Base-by-base conservation (phyloP, 805 yeast species). In the Teunomyces funiuensis region DNA sequence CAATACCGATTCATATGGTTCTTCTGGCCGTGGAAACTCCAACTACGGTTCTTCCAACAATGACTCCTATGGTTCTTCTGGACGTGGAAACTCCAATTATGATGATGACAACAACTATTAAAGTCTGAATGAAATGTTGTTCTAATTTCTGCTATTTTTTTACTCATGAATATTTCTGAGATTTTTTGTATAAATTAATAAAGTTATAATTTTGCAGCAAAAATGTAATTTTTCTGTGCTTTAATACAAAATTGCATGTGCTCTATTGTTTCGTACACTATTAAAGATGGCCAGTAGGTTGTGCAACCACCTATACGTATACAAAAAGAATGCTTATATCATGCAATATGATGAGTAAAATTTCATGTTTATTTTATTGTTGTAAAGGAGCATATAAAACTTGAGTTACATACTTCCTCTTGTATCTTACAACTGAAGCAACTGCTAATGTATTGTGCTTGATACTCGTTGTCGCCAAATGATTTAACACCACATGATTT, bases 381-480 rank as follows among this genome's bases (percentile, higher is more conserved):
- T 81, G 87, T 40, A 86, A 63, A 9, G 97, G 97, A 17, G 96
- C 95, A 63, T 89, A 90, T 45, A 90, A 71, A 23, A 90, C 86
- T 64, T 90, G 97, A 1, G 97, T 90, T 16, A 84, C 93, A 60
- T 89, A 90, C 66, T 85, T 88, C 45, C 90, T 76, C 60, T 85
- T 83, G 67, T 90, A 90, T 58, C 97, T 75, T 26, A 88, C 90
- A 15, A 90, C 88, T 29, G 89, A 81, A 2, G 97, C 97, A 36
- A 90, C 97, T 6, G 97, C 95, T 43, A 90, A 71, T 0, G 96
- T 91, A 61, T 88, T 89, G 58, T 90, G 96, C 58, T 90, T 88
- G 55, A 90, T 90, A 49, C 93, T 83, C 8, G 97, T 88, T 6
- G 97, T 90, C n/a, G 97, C 96, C 63, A 90, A 71, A 63, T 90